Conservation (phyloP, 257 asterid genomes). For the Fraxinus quadrangulata region DNA sequence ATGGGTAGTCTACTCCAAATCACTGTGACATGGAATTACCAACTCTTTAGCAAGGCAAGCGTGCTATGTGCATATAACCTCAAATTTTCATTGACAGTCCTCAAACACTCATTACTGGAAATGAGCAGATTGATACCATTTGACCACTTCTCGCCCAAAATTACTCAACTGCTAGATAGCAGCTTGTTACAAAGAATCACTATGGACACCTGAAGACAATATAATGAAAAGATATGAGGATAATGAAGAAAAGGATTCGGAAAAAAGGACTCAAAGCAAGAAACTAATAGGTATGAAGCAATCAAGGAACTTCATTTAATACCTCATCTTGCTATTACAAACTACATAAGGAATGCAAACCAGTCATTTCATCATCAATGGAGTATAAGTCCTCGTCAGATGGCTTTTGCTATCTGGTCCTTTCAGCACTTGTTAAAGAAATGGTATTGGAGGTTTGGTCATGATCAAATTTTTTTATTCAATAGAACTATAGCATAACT, state of each 20-base stretch:
- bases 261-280: neutral
- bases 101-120: too few species aligned
- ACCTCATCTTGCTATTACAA: constrained; percentile 13
- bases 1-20: constrained; percentile 27
- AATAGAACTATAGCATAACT: neutral
- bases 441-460: neutral
- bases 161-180: constrained; percentile 32
- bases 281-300: neutral
- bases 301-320: neutral
- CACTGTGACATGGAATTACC: constrained; percentile 23
- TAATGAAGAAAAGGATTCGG: neutral
- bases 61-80: constrained; percentile 41
- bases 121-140: constrained; percentile 27
- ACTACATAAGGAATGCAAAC: constrained; percentile 5
- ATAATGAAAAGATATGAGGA: constrained; percentile 1
- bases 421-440: neutral
- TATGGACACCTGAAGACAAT: constrained; percentile 35
- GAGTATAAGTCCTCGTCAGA: neutral
- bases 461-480: neutral
- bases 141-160: constrained; percentile 24
- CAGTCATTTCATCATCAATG: neutral
- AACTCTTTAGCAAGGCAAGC: constrained; percentile 35
- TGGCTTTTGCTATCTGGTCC: neutral
- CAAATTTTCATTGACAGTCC: constrained; percentile 31
- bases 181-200: constrained; percentile 39